These are phyloP conservation scores for Tubosaeta sp. DNA, from an alignment of 768 basidiomycete genomes.

Conservation along the genomic window DNA sequence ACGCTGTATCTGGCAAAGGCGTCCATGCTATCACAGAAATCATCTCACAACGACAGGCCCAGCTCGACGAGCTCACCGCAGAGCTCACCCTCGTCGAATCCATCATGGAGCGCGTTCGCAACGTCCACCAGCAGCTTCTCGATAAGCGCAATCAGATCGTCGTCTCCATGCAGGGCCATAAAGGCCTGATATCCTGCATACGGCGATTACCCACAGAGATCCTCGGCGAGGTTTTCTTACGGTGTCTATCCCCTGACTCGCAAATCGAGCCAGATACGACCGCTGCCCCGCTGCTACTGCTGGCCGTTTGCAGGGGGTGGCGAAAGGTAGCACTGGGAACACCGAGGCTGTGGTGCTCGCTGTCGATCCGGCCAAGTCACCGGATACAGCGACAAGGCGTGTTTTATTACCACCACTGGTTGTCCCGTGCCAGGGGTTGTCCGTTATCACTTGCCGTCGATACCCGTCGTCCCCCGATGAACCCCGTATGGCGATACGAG, in stretches of 20 bases:
- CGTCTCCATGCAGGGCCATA: conserved; percentile 18
- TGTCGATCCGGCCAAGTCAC: conserved; percentile 20
- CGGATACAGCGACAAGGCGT: conserved; percentile 7
- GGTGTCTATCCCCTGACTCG: conserved; percentile 29
- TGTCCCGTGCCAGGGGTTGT: conserved; percentile 15
- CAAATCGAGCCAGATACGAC: conserved; percentile 21
- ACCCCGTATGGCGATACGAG: conserved; percentile 20
- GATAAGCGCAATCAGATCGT: conserved; percentile 11
- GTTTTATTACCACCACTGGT: conserved; percentile 16
- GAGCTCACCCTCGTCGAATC: conserved; percentile 13
- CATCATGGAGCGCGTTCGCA: conserved; percentile 10
- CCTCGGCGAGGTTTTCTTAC: conserved; percentile 43
- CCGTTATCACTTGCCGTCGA: conserved; percentile 23
- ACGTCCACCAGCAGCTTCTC: conserved; percentile 8
- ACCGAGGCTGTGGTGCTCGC: conserved; percentile 46
- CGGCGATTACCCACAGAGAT: conserved; percentile 41
- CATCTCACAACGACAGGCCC: conserved; percentile 9
- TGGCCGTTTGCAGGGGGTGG: conserved; percentile 42
- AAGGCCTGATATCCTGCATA: conserved; percentile 28
- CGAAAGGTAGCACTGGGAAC: conserved; percentile 34
- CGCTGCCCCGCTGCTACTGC: conserved; percentile 35
- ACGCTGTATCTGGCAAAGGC: conserved; percentile 10
- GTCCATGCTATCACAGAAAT: conserved; percentile 12
- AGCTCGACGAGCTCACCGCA: conserved; percentile 10
- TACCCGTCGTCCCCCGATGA: conserved; percentile 4